These are phyloP conservation scores for Tieghemostelium lacteum DNA, from an alignment of 78 protist species.

Conservation along the genomic window DNA sequence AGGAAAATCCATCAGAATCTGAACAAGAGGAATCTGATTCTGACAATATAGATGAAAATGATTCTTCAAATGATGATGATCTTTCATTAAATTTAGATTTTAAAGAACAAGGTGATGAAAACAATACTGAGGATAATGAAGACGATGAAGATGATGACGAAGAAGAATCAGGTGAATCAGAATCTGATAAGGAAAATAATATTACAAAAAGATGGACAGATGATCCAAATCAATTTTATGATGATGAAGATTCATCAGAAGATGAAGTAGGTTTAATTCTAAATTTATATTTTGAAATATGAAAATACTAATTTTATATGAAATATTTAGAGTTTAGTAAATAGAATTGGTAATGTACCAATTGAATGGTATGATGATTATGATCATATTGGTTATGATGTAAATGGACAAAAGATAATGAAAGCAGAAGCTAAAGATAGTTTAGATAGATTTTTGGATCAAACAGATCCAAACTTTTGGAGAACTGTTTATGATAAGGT, in stretches of 20 bases:
- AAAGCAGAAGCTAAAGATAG: conserved; percentile 76
- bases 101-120: neutral
- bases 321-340: conserved; percentile 67
- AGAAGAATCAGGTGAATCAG: conserved; percentile 14
- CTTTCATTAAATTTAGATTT: neutral
- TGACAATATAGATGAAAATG: conserved; percentile 21
- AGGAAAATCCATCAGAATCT: no score
- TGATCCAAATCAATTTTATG: conserved; percentile 64
- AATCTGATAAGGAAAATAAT: conserved; percentile 10
- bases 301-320: neutral
- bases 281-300: no score
- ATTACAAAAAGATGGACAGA: neutral
- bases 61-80: neutral
- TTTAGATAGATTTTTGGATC: conserved; percentile 86
- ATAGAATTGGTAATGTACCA: conserved; percentile 94
- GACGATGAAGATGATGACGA: conserved; percentile 44
- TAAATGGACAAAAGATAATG: conserved; percentile 93
- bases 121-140: conserved; percentile 31
- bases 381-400: conserved; percentile 97
- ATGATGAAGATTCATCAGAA: conserved; percentile 59
- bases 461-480: conserved; percentile 77
- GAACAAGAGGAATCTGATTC: no score
- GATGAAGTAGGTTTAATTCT: conserved; percentile 66
- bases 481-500: conserved; percentile 89
- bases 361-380: conserved; percentile 96